Evolutionary conservation across 2,329 filamentous ascomycete species (phyloP).

Genomic region (Colletotrichum eremochloae): DNA sequence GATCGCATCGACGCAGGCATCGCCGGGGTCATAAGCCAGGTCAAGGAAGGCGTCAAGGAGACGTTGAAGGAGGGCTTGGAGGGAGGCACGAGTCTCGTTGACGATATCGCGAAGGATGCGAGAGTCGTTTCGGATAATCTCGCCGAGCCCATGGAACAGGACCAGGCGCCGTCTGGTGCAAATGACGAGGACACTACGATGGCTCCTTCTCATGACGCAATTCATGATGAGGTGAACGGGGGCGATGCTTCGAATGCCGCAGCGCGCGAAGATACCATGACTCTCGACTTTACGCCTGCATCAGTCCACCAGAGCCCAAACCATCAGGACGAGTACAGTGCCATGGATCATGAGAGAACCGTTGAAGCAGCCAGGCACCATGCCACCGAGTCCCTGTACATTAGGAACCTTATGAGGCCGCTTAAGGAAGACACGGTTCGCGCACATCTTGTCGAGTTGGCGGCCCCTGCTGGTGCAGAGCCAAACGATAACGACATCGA

Average conservation of each 20-base stretch:
- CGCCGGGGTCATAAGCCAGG: conserved; percentile 16
- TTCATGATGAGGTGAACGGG: conserved; percentile 10
- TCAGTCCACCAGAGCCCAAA: conserved; percentile 9
- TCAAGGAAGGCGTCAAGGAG: conserved; percentile 23
- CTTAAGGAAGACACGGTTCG: conserved; percentile 77
- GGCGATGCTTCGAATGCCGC: not conserved
- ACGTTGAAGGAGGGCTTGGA: conserved; percentile 21
- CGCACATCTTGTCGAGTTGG: conserved; percentile 77
- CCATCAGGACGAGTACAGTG: conserved; percentile 41
- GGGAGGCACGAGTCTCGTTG: conserved; percentile 29
- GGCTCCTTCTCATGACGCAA: conserved; percentile 12
- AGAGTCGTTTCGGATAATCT: conserved; percentile 22
- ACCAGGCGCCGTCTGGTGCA: conserved; percentile 10
- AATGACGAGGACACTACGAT: conserved; percentile 19
- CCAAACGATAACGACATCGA: conserved; percentile 69
- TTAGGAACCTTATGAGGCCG: conserved; percentile 90
- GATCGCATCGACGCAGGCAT: conserved; percentile 64
- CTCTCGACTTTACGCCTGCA: conserved; percentile 14
- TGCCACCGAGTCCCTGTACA: conserved; percentile 85
- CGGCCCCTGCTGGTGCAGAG: conserved; percentile 67
- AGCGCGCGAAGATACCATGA: not conserved
- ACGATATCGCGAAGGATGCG: conserved; percentile 35
- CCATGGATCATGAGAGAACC: conserved; percentile 52
- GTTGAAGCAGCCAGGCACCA: conserved; percentile 74
- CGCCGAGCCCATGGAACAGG: conserved; percentile 20